Conservation (phyloP, 495 filamentous ascomycete species). For the Tuber umbilicatum region DNA sequence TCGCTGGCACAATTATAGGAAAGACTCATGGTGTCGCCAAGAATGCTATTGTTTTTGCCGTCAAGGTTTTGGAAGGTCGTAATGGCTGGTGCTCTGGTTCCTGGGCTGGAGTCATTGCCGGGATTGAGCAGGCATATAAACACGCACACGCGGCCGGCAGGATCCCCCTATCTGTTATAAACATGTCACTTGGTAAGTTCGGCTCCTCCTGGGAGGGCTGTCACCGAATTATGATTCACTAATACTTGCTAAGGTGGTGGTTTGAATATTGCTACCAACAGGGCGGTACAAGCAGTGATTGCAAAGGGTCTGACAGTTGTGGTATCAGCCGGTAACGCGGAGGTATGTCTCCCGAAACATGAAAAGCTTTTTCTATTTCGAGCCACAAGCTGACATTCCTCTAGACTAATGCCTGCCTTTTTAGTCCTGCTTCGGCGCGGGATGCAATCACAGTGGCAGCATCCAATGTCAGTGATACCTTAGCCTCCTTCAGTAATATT, state of each 20-base stretch:
- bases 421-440: slow-evolving; percentile 53
- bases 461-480: slow-evolving; percentile 33
- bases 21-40: slow-evolving; percentile 60
- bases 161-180: slow-evolving; percentile 42
- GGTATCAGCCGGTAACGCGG: slow-evolving; percentile 57
- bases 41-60: slow-evolving; percentile 54
- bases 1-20: slow-evolving; percentile 59
- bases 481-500: slow-evolving; percentile 42
- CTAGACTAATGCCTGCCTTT: slow-evolving; percentile 48
- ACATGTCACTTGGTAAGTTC: slow-evolving; percentile 32
- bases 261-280: slow-evolving; percentile 46
- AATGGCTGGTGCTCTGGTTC: slow-evolving; percentile 45
- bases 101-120: slow-evolving; percentile 54
- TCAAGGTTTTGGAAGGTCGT: slow-evolving; percentile 55
- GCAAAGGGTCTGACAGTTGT: slow-evolving; percentile 51
- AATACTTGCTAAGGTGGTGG: not conserved
- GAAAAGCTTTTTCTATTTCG: not conserved
- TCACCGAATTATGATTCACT: slow-evolving; percentile 47
- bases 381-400: slow-evolving; percentile 5
- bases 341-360: slow-evolving; percentile 29
- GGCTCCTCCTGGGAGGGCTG: slow-evolving; percentile 39
- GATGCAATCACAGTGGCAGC: slow-evolving; percentile 47
- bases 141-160: slow-evolving; percentile 47
- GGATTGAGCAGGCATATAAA: slow-evolving; percentile 54
- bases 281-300: slow-evolving; percentile 50